Percentiles rank a stretch among this genome's conserved stretches.
These are phyloP conservation scores for Eucalyptus curtisii DNA, from an alignment of 345 rosid species.

Conservation along the genomic window DNA sequence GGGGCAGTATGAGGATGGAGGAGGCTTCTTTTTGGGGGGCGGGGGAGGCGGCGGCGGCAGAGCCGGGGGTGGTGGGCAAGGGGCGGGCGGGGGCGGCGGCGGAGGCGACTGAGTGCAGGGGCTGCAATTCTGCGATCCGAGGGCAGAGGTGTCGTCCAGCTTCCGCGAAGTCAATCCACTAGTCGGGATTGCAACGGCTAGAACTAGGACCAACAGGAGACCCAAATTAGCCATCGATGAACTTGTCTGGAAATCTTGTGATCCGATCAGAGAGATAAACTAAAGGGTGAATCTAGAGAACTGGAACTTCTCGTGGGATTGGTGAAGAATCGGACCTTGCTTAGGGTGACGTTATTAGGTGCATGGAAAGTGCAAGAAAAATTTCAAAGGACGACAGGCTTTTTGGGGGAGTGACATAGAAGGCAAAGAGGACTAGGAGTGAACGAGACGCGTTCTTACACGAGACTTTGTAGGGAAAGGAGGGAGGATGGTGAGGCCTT, in stretches of 20 bases:
- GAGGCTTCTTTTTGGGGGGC: constrained; percentile 25
- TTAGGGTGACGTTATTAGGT: constrained; percentile 4
- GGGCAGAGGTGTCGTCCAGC: constrained; percentile 12
- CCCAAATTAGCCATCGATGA: not conserved
- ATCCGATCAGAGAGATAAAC: not conserved
- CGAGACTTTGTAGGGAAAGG: not conserved
- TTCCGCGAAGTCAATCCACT: constrained; percentile 3
- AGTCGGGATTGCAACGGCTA: not conserved
- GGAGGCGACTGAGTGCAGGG: constrained; percentile 25
- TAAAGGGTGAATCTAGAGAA: not conserved
- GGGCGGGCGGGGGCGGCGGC: not conserved
- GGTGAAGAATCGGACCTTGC: not conserved
- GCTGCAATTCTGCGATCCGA: constrained; percentile 17
- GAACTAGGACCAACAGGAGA: not conserved
- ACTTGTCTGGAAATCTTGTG: not conserved
- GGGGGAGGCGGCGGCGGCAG: constrained; percentile 6
- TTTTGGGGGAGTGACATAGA: not conserved
- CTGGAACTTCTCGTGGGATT: not conserved
- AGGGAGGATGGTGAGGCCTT: not conserved
- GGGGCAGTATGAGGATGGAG: constrained; percentile 13
- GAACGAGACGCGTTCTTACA: not conserved
- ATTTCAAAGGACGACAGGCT: not conserved
- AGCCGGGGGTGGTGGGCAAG: constrained; percentile 1
- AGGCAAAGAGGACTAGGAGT: constrained; percentile 4
- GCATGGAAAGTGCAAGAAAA: constrained; percentile 1